Conservation (phyloP, 75 land plant genomes). For the Picea glauca region DNA sequence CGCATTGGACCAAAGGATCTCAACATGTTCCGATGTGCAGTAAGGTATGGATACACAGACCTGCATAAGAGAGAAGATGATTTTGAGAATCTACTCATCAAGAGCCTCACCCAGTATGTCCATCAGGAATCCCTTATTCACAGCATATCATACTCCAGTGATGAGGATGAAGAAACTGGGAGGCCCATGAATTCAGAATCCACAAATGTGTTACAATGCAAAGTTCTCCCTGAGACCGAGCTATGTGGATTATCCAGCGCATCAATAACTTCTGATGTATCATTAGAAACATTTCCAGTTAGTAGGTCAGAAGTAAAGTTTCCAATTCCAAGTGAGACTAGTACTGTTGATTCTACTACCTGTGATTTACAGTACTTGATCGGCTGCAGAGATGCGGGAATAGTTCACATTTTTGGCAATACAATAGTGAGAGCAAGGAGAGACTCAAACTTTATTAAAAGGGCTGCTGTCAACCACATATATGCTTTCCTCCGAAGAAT, state of each 20-base stretch:
- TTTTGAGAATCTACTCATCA: constrained; percentile 74
- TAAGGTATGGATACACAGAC: constrained; percentile 85
- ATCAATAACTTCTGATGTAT: constrained; percentile 5
- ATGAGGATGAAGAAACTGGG: constrained; percentile 8
- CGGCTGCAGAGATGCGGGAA: constrained; percentile 24
- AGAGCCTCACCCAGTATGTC: constrained; percentile 48
- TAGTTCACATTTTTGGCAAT: constrained; percentile 45
- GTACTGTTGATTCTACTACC: not conserved
- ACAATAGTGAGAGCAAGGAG: constrained; percentile 31
- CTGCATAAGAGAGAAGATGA: constrained; percentile 82
- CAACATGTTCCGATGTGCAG: constrained; percentile 85
- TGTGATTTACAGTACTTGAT: constrained; percentile 18
- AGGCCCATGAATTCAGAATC: not conserved
- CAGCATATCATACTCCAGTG: constrained; percentile 9
- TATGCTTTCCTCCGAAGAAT: constrained; percentile 30
- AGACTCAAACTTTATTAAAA: constrained; percentile 26
- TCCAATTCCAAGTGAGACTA: not conserved
- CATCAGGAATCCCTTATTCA: constrained; percentile 30
- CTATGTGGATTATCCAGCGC: constrained; percentile 5
- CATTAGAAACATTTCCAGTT: not conserved
- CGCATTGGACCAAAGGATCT: constrained; percentile 73
- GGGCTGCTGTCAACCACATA: constrained; percentile 25
- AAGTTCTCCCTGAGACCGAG: not conserved
- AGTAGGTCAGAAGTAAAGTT: not conserved
- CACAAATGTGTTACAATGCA: not conserved